phyloP scores from a whole-genome alignment of 179 eudicot genomes.

The Corrigiola litoralis region DNA sequence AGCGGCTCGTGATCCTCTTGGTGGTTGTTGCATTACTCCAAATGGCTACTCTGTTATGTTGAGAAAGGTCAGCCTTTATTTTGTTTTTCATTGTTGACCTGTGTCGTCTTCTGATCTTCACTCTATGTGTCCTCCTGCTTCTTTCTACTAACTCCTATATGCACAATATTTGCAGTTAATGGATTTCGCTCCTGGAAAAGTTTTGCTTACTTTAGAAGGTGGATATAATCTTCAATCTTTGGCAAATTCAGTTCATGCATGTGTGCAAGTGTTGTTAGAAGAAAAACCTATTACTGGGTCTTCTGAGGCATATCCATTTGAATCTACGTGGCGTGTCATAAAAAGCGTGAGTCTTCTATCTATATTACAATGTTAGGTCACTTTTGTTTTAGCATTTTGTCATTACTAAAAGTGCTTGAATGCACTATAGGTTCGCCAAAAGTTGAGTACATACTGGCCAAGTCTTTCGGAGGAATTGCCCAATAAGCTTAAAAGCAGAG shows the following conservation, averaged over 20 bases:
- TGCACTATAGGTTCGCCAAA: slow-evolving; percentile 63
- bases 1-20: slow-evolving; percentile 95
- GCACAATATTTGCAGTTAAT: slow-evolving; percentile 52
- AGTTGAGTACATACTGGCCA: slow-evolving; percentile 62
- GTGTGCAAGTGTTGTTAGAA: slow-evolving; percentile 81
- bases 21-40: slow-evolving; percentile 87
- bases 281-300: slow-evolving; percentile 56
- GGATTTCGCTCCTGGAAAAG: slow-evolving; percentile 85
- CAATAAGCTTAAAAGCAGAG: slow-evolving; percentile 32
- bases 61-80: slow-evolving; percentile 53
- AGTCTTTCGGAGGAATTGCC: slow-evolving; percentile 58
- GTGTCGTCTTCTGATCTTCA: neutral
- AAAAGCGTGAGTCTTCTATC: slow-evolving; percentile 41
- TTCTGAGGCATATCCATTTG: slow-evolving; percentile 75
- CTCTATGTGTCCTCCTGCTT: neutral
- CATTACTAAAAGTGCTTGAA: neutral
- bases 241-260: slow-evolving; percentile 76
- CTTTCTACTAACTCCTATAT: slow-evolving; percentile 3
- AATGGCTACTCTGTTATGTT: slow-evolving; percentile 83
- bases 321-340: slow-evolving; percentile 92
- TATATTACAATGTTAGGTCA: neutral
- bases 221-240: slow-evolving; percentile 88
- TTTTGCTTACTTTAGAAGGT: slow-evolving; percentile 93
- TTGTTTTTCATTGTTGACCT: neutral
- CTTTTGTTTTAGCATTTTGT: neutral